Evolutionary conservation across 2,329 filamentous ascomycete species (phyloP).

Genomic region (Didymella keratinophila): DNA sequence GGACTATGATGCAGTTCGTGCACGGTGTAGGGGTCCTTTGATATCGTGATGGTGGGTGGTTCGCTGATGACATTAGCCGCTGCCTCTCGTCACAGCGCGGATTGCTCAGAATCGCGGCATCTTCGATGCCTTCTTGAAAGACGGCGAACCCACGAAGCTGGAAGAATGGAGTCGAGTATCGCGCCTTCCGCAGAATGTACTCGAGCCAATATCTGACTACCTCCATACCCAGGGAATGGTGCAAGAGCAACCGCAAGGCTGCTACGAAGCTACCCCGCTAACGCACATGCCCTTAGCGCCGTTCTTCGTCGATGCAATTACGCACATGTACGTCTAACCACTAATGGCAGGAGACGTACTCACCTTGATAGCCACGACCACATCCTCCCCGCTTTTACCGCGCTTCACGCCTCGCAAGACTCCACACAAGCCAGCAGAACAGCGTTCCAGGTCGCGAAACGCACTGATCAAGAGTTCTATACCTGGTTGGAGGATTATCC

Average conservation of each 20-base stretch:
- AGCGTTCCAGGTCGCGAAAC: slow-evolving; percentile 8
- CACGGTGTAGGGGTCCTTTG: not conserved
- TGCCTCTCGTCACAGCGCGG: slow-evolving; percentile 13
- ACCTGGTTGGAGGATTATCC: slow-evolving; percentile 16
- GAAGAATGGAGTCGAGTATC: too few species aligned
- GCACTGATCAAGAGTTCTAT: slow-evolving; percentile 11
- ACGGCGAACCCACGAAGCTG: too few species aligned
- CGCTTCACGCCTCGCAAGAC: too few species aligned
- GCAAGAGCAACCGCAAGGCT: not conserved
- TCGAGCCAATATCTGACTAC: slow-evolving; percentile 9
- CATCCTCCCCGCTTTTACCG: too few species aligned
- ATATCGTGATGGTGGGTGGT: too few species aligned
- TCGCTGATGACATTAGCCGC: slow-evolving; percentile 3
- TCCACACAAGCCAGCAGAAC: not conserved
- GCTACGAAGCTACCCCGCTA: slow-evolving; percentile 5
- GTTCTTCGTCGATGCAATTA: slow-evolving; percentile 13
- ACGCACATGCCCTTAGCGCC: slow-evolving; percentile 16
- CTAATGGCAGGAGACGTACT: too few species aligned
- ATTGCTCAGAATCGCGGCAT: slow-evolving; percentile 12
- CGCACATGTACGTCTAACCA: slow-evolving; percentile 4
- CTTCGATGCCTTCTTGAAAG: not conserved
- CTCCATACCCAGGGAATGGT: slow-evolving; percentile 11
- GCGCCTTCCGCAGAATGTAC: not conserved
- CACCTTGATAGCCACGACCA: too few species aligned
- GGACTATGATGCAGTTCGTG: slow-evolving; percentile 17